phyloP scores from a whole-genome alignment of 2,329 filamentous ascomycete genomes.

The Aspergillus tubingensis region DNA sequence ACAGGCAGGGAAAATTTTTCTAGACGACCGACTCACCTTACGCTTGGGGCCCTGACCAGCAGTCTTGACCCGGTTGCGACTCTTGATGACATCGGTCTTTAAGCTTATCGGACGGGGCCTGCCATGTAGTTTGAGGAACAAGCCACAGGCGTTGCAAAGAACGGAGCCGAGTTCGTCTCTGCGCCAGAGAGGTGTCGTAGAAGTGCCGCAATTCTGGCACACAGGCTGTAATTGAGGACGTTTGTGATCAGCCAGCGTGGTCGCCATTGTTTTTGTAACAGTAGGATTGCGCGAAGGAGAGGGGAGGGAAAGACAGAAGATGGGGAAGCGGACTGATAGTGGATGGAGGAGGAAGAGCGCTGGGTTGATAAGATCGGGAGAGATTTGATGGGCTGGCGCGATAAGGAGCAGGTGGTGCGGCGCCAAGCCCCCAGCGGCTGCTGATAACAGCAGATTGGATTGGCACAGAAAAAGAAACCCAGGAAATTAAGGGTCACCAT shows the following conservation, averaged over 20 bases:
- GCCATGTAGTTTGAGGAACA: conserved; percentile 96
- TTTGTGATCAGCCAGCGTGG: conserved; percentile 51
- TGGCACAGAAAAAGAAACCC: conserved; percentile 29
- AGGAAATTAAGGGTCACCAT: conserved; percentile 4
- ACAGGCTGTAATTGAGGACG: conserved; percentile 77
- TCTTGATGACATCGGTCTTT: conserved; percentile 99
- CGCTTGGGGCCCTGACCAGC: conserved; percentile 75
- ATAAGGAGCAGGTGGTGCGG: conserved; percentile 49
- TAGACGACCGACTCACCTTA: conserved; percentile 62
- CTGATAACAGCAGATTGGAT: conserved; percentile 36
- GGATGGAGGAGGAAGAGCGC: conserved; percentile 22
- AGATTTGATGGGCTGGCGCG: conserved; percentile 45
- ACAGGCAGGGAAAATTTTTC: conserved; percentile 26
- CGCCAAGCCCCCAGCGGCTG: conserved; percentile 38
- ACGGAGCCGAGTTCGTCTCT: conserved; percentile 94
- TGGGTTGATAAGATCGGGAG: conserved; percentile 46
- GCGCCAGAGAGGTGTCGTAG: conserved; percentile 94
- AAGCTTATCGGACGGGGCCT: conserved; percentile 90
- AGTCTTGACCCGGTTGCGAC: conserved; percentile 95
- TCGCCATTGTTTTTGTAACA: conserved; percentile 42
- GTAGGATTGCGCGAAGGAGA: conserved; percentile 20
- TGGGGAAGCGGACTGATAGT: conserved; percentile 26
- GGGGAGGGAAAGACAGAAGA: conserved; percentile 23
- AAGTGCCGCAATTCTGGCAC: conserved; percentile 94
- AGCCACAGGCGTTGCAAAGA: conserved; percentile 95